phyloP scores from a whole-genome alignment of 768 basidiomycete species.

The Saitozyma sp. region DNA sequence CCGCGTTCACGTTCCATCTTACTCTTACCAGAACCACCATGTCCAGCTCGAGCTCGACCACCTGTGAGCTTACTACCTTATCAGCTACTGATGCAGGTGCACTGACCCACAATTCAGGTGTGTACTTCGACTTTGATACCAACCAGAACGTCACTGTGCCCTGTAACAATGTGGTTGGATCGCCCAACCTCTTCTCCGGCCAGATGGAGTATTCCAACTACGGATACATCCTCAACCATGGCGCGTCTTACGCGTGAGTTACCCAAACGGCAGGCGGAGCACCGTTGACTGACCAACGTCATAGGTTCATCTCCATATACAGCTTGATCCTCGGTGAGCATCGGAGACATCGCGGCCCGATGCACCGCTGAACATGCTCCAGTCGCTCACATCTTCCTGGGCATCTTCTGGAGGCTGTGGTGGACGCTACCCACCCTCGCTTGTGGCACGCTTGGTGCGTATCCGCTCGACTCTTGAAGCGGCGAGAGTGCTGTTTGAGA shows the following conservation, averaged over 20 bases:
- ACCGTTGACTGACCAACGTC: no score
- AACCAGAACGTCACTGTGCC: background rate
- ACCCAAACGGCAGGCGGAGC: no score
- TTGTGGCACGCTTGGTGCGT: conserved; percentile 14
- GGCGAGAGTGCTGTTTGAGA: no score
- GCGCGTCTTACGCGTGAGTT: conserved; percentile 23
- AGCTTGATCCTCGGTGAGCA: conserved; percentile 7
- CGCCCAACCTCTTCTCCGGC: conserved; percentile 18
- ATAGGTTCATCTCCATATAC: conserved; percentile 20
- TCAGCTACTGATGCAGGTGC: no score
- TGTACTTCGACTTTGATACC: no score
- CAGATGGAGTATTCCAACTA: conserved; percentile 21
- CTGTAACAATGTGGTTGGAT: conserved; percentile 26
- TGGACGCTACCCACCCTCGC: conserved; percentile 28
- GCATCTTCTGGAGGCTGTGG: conserved; percentile 12
- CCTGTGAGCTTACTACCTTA: no score
- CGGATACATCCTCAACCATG: conserved; percentile 18
- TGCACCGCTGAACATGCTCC: background rate
- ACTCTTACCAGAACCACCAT: no score
- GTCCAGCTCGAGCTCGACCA: no score
- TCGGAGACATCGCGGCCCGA: background rate
- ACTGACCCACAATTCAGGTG: no score
- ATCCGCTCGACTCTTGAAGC: no score
- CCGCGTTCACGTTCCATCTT: no score
- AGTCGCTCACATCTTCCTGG: conserved; percentile 19